Base-by-base conservation (phyloP, 208 protist species). In the Wallacemonas rigidus region DNA sequence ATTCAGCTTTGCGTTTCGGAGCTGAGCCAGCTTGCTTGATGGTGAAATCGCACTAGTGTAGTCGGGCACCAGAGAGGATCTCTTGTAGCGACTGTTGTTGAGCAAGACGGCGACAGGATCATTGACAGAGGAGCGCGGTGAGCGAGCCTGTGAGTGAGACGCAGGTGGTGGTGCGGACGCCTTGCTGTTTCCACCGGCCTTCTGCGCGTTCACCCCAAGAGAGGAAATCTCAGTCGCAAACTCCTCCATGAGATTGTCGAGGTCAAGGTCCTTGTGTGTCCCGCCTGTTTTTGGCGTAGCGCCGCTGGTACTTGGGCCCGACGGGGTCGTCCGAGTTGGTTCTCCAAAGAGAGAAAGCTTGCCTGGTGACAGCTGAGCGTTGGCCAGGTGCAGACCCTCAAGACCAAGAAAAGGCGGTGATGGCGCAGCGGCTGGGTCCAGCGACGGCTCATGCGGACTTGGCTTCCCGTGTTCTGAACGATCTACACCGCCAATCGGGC, bases 231-330 rank as follows among this genome's bases (percentile, higher is more conserved):
- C 90, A 9, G 72, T 75, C 6, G 87, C 81, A 67, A 93, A 90
- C 58, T 95, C 90, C 44, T 91, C 75, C 80, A 93, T 81, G 5
- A 95, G 77, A 36, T 78, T 67, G 74, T 95, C 87, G 36, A 95
- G 69, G 72, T 87, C 82, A 26, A 92, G 70, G 9, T 83, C 79
- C 17, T 62, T 54, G 53, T 80, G 75, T 17, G 63, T 54, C 55
- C 62, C 36, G 3, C 40, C 47, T 8, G 55, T 14, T 26, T 67
- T 14, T 38, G 48, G 50, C 45, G 47, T 44, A 9, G 17, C 26
- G 56, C 9, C 14, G 15, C 5, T 48, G n/a, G 47, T 14, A 36
- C 53, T 51, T 11, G 68, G 26, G 11, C 36, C 17, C 38, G 15
- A 38, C 14, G 53, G 11, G 14, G 53, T n/a, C 14, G 5, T 57